Evolutionary conservation across 768 basidiomycete genomes (phyloP), one percentile per base, ranked within the genome.

Genomic region (Leccinum uliginosum): DNA sequence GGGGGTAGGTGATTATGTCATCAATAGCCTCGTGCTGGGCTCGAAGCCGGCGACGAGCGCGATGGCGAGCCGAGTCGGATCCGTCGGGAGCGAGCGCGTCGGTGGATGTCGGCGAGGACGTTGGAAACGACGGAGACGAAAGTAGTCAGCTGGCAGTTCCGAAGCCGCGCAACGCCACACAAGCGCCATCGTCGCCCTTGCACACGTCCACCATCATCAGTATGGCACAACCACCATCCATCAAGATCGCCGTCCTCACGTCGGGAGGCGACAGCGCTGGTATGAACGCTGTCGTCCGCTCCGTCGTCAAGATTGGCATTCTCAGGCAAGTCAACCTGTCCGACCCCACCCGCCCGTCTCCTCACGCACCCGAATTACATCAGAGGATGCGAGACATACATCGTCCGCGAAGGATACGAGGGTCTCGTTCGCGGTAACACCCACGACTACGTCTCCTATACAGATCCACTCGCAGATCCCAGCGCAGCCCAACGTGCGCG

Each of bases 331-430:
- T 74, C 35, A 6, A 26, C 19, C 40, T 9, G 9, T 15, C 29
- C 24, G 8, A 19, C 19, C 19, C 14, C 27, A 7, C 19, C 27
- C 12, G 44, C 21, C 9, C 15, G 7, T 12, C 19, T 45, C 48
- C 49, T n/a, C 27, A 10, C 19, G 3, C 49, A 50, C 48, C 15
- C n/a, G 7, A 10, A 29, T 26, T 53, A 44, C 30, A 30, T 23
- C 35, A 96, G 97, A 75, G 95, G 93, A 34, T 98, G 94, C 72
- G 92, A 98, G 71, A 87, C 91, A 14, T 99, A 86, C 80, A 86
- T 98, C 60, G 91, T 99, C 57, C 90, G 97, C 35, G 97, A 99
- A 75, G 97, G 97, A 38, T 99, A 98, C 77, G 95, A 98, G 70
- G 97, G 97, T 23, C 86, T 98, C 58, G 95, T 99, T 11, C 83